Base-by-base conservation (phyloP, 371 early-diverging fungal genomes). In the Mortierella sp. region DNA sequence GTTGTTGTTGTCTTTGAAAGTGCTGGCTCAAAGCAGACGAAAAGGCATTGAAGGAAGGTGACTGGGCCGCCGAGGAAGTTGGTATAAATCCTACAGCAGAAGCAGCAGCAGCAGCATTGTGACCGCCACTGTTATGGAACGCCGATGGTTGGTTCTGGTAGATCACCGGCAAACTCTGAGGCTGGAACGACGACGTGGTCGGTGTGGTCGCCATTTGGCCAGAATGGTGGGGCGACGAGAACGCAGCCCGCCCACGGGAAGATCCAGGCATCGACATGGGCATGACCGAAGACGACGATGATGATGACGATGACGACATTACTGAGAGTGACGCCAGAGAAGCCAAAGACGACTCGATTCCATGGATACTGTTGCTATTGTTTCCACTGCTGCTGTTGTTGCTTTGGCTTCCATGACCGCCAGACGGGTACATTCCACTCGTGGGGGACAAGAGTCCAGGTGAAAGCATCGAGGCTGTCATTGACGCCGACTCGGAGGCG, bases 321-420 rank as follows among this genome's bases (percentile, higher is more conserved):
- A 83, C 83, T 0, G 83, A 73, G 31, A 83, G 76, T 34, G 83
- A 74, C 4, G 83, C 83, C 47, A 83, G 29, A 4, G 83, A 83
- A 16, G 83, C 83, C 10, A 83, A 47, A 16, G 83, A 83, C 22
- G 83, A 72, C 44, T 83, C 83, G 67, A 83, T 76, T 11, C 83
- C 83, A 22, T 76, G 72, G 40, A 76, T 47, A 50, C 68, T 48
- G 45, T 13, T 68, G 63, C 39, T 41, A 48, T 26, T 70, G 61
- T 64, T 71, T 24, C 66, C 22, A 2, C 26, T 45, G 29, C 13
- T 39, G 52, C 29, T 52, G 44, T 26, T 64, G 19, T 16, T 24
- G 31, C 44, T 73, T 48, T 68, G 68, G 43, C 70, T 41, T n/a
- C 48, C 67, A 50, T 50, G 74, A 45, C 67, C 44, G 26, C 71